A percentile compares a stretch with the other conserved stretches of the same genome.
Conservation (phyloP, 1,284 basidiomycete genomes). For the Porogramme epimiltina region DNA sequence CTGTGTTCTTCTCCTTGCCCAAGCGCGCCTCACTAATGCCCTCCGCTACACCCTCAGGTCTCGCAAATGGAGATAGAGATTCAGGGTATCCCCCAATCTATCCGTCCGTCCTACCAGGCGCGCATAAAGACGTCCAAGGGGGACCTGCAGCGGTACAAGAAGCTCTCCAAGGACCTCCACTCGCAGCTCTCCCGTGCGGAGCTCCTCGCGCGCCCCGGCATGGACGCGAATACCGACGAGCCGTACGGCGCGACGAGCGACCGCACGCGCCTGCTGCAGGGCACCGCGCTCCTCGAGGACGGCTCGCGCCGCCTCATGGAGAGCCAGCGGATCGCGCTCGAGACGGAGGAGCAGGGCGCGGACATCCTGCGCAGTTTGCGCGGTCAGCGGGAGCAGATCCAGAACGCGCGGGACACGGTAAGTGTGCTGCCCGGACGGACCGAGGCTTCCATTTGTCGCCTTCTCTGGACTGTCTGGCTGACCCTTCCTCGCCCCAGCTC, state of each 20-base stretch:
- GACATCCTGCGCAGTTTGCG: slow-evolving; percentile 89
- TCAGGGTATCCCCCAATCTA: slow-evolving; percentile 90
- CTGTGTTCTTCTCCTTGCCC: no score
- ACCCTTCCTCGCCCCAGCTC: slow-evolving; percentile 42
- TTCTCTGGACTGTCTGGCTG: background rate
- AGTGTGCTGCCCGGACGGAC: no score
- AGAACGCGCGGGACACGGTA: slow-evolving; percentile 90
- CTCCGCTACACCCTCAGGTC: slow-evolving; percentile 50
- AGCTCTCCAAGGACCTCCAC: slow-evolving; percentile 69
- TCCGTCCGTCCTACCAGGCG: slow-evolving; percentile 73
- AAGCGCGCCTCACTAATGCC: no score
- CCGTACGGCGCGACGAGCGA: slow-evolving; percentile 76
- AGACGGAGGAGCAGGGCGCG: slow-evolving; percentile 95
- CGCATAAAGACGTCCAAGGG: slow-evolving; percentile 75
- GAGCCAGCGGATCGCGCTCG: slow-evolving; percentile 89
- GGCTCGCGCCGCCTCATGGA: slow-evolving; percentile 85
- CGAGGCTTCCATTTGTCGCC: no score
- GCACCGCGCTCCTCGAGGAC: slow-evolving; percentile 76
- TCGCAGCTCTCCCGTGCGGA: slow-evolving; percentile 60
- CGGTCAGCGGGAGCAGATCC: slow-evolving; percentile 92
- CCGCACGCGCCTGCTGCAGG: slow-evolving; percentile 77
- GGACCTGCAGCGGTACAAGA: slow-evolving; percentile 78
- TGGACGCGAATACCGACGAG: slow-evolving; percentile 62
- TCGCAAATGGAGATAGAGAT: slow-evolving; percentile 99
- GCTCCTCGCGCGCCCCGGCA: slow-evolving; percentile 50